phyloP scores from a whole-genome alignment of 768 basidiomycete genomes.

The Lactarius sanguifluus region DNA sequence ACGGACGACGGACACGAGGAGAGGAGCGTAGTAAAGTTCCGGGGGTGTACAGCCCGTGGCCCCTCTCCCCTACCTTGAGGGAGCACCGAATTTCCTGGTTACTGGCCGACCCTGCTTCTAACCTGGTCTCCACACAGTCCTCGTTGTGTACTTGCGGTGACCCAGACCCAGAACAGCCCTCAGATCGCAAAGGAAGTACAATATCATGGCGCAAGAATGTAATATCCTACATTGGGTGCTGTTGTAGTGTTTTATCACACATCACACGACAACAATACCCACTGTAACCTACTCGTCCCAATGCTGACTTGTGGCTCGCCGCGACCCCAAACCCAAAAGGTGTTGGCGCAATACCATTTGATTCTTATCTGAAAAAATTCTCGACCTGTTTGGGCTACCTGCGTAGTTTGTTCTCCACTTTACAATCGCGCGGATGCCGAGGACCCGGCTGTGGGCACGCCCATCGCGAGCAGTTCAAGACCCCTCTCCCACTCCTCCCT shows the following conservation, averaged over 20 bases:
- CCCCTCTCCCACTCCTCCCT: conserved; percentile 19
- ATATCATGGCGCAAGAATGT: not conserved
- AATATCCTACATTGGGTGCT: not conserved
- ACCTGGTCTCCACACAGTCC: not conserved
- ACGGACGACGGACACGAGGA: not conserved
- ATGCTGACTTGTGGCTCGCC: not conserved
- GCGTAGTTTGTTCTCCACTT: not conserved
- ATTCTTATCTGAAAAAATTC: not conserved
- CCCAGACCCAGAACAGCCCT: not conserved
- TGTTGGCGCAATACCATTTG: not conserved
- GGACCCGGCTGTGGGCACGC: not conserved
- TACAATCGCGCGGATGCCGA: not conserved
- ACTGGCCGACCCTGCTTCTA: not conserved
- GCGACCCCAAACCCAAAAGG: not conserved
- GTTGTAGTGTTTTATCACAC: not conserved
- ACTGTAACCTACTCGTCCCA: not conserved
- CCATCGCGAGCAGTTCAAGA: conserved; percentile 19
- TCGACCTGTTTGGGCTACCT: not conserved
- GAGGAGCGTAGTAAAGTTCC: not conserved
- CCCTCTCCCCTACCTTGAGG: not conserved
- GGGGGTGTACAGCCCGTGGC: not conserved
- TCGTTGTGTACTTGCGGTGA: not conserved
- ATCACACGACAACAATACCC: not conserved
- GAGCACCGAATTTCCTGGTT: not conserved
- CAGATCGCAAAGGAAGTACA: not conserved